phyloP scores from a whole-genome alignment of 2,329 filamentous ascomycete genomes.

The Beauveria rudraprayagi region DNA sequence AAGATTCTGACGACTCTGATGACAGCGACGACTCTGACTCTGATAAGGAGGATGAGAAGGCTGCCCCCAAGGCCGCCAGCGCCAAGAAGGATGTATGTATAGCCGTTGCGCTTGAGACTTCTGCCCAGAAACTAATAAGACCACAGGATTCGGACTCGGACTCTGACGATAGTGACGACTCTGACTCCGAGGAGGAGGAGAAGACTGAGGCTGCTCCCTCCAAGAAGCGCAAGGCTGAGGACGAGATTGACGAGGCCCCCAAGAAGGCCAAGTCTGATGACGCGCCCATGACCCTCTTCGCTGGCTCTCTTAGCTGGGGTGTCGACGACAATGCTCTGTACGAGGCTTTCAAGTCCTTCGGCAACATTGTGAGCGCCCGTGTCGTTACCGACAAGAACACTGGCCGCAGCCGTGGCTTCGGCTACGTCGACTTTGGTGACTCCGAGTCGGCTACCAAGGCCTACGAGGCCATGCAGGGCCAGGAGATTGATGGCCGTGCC shows the following conservation, averaged over 20 bases:
- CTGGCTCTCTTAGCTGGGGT: slow-evolving; percentile 86
- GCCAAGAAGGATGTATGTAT: slow-evolving; percentile 20
- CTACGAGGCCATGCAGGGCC: slow-evolving; percentile 64
- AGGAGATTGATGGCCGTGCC: slow-evolving; percentile 64
- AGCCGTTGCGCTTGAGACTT: not conserved
- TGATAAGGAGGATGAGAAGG: slow-evolving; percentile 27
- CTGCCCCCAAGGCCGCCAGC: slow-evolving; percentile 22
- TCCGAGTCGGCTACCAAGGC: slow-evolving; percentile 62
- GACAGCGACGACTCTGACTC: slow-evolving; percentile 24
- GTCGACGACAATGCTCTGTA: slow-evolving; percentile 76
- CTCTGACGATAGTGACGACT: slow-evolving; percentile 22
- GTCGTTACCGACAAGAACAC: slow-evolving; percentile 76
- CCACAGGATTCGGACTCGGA: slow-evolving; percentile 27
- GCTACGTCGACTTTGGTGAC: slow-evolving; percentile 80
- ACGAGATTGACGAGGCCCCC: slow-evolving; percentile 39
- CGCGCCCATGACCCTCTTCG: slow-evolving; percentile 61
- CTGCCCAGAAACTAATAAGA: slow-evolving; percentile 17
- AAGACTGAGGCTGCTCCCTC: slow-evolving; percentile 31
- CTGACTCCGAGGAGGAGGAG: slow-evolving; percentile 27
- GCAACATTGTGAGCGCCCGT: slow-evolving; percentile 63
- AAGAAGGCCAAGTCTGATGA: slow-evolving; percentile 63
- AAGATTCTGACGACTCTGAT: slow-evolving; percentile 32
- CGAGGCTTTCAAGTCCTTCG: slow-evolving; percentile 73
- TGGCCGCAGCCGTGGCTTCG: slow-evolving; percentile 84
- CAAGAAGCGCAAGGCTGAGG: slow-evolving; percentile 43